A percentile compares a stretch with the other conserved stretches of the same genome.
Conservation (phyloP, 106 monocot genomes). For the Posidonia australis region DNA sequence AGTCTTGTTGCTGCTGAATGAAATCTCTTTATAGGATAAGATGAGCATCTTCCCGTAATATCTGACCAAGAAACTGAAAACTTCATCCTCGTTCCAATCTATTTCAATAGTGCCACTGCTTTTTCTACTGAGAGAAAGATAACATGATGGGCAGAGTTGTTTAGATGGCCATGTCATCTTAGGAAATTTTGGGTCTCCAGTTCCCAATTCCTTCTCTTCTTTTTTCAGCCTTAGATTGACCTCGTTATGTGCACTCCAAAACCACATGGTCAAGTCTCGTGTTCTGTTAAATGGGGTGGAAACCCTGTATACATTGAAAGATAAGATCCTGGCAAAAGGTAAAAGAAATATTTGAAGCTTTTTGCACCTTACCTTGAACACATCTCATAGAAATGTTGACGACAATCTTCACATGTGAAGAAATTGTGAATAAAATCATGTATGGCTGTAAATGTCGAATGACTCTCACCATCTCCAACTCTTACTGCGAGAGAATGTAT, state of each 20-base stretch:
- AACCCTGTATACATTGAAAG: constrained; percentile 24
- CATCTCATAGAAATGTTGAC: constrained; percentile 79
- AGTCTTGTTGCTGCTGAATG: constrained; percentile 10
- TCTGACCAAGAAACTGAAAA: constrained; percentile 56
- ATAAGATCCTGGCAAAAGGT: not conserved
- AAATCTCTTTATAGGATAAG: constrained; percentile 31
- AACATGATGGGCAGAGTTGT: constrained; percentile 67
- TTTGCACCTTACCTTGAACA: constrained; percentile 51
- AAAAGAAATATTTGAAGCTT: not conserved
- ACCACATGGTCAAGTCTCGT: constrained; percentile 60
- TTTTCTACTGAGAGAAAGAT: constrained; percentile 24
- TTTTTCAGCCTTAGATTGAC: constrained; percentile 82
- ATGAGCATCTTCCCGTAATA: constrained; percentile 65
- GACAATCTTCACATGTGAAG: constrained; percentile 91
- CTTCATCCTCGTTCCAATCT: constrained; percentile 72
- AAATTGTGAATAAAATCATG: constrained; percentile 93
- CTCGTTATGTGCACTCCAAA: constrained; percentile 83
- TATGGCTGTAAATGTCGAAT: constrained; percentile 58
- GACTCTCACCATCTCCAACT: constrained; percentile 87
- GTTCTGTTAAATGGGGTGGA: constrained; percentile 53
- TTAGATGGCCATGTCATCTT: constrained; percentile 77
- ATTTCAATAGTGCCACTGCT: constrained; percentile 7
- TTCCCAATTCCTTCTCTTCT: constrained; percentile 50
- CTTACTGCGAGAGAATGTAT: constrained; percentile 77
- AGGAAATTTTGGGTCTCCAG: constrained; percentile 68